Evolutionary conservation across 371 early-diverging fungal species (phyloP), one percentile per base, ranked within the genome.

Genomic region (Umbelopsis sp.): DNA sequence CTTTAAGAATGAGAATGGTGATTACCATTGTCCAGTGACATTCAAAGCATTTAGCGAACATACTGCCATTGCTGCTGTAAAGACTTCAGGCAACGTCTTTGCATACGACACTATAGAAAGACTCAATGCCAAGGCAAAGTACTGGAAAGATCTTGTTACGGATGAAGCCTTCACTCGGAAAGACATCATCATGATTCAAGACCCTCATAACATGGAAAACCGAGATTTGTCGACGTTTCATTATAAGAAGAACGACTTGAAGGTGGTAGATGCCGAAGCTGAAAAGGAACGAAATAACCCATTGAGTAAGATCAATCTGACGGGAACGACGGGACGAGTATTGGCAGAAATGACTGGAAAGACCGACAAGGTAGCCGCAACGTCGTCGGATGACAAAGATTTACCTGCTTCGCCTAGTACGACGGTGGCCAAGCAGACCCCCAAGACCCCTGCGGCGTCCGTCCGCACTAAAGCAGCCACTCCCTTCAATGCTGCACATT

Each of bases 61-160:
- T 74, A 91, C 97, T 0, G 93, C 94, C 50, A 97, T 97, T 69
- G 97, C 94, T 2, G 96, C 96, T 44, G 90, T 96, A 76, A 88
- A 85, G 63, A 82, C 92, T 1, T 89, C 93, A 8, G 97, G 97
- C 63, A 91, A 97, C 62, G 97, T 97, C 1, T 97, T 89, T 80
- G 86, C 94, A 3, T 94, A 84, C 70, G 94, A 94, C 45, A 92
- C 96, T 0, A 84, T 98, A 63, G 94, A 96, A 63, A 82, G 91
- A 71, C 83, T 97, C 35, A 96, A 96, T 73, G 86, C 93, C 70
- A 92, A 94, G 70, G 83, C 91, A 3, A 94, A 92, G 65, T 79
- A 91, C 69, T 95, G 92, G 95, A 81, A 75, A 50, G 99, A 98
- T 83, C 80, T 97, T 38, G 72, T 98, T 68, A 93, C 91, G 0